Base-by-base conservation (phyloP, 257 asterid species). In the Rubia yunnanensis region DNA sequence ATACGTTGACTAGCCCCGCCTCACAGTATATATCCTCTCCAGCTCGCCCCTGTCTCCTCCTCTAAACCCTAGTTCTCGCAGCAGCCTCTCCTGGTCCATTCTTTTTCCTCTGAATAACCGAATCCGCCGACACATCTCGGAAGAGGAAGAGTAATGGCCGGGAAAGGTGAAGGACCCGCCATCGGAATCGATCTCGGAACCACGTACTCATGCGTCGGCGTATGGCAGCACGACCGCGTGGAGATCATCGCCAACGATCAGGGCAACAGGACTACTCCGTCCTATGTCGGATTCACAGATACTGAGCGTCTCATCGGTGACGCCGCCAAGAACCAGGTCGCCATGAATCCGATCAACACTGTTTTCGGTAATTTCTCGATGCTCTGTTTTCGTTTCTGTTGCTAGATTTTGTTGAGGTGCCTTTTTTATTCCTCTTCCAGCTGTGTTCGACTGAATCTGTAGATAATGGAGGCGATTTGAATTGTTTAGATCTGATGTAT, bases 201-300 rank as follows among this genome's bases (percentile, higher is more conserved):
- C 0, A 88, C 96, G 0, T 89, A 86, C 62, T 89, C 96, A 0
- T 89, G 96, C 77, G 96, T 89, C 54, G 96, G 96, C 18, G 96
- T 89, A 15, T 89, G 96, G 96, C 96, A 89, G 64, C 96, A 89
- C 65, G 95, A 89, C 62, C 95, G 96, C 4, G 96, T 89, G 3
- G 96, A 89, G 23, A 89, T 89, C 74, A 89, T 89, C 20, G 95
- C 96, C 63, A 89, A 89, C 63, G 96, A 89, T 68, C 96, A 89
- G 77, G 96, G 96, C 2, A 89, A 89, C 85, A 65, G 96, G 41
- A 89, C 96, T 4, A 89, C 96, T 34, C 95, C 95, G 61, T 86
- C 95, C 0, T 89, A 86, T 36, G 96, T 89, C 17, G 96, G 70
- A 1, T 89, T 89, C 67, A 89, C 95, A 13, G 96, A 89, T 24